Evolutionary conservation across 768 basidiomycete species (phyloP).

Genomic region (Boletus reticuloceps): DNA sequence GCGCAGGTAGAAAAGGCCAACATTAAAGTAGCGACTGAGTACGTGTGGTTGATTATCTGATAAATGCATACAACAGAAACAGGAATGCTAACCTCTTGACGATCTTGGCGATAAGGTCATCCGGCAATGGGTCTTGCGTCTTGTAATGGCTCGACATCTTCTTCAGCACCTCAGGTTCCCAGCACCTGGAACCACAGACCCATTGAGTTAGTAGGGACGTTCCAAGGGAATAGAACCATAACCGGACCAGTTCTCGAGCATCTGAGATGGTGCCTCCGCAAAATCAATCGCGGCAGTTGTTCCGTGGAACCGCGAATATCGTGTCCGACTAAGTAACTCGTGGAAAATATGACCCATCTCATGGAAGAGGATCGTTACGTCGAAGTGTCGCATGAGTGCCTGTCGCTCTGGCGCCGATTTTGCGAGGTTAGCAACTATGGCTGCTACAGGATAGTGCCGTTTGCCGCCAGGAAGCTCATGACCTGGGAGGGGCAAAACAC

Average conservation of each 20-base stretch:
- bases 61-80: not conserved
- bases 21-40: slow-evolving; percentile 68
- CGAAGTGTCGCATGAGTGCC: slow-evolving; percentile 80
- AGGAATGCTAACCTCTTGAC: slow-evolving; percentile 55
- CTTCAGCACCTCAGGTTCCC: slow-evolving; percentile 73
- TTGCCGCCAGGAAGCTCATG: slow-evolving; percentile 52
- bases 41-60: not conserved
- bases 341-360: slow-evolving; percentile 80
- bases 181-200: slow-evolving; percentile 47
- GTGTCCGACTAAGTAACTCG: slow-evolving; percentile 63
- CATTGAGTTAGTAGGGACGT: not conserved
- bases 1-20: slow-evolving; percentile 62
- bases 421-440: slow-evolving; percentile 87
- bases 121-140: slow-evolving; percentile 64
- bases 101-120: slow-evolving; percentile 69
- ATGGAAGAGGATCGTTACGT: slow-evolving; percentile 87
- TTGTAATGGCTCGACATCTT: slow-evolving; percentile 77
- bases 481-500: slow-evolving; percentile 72
- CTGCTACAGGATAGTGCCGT: slow-evolving; percentile 67
- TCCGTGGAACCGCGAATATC: slow-evolving; percentile 76
- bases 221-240: not conserved
- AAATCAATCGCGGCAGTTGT: slow-evolving; percentile 76
- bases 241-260: slow-evolving; percentile 81
- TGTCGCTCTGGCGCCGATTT: slow-evolving; percentile 77
- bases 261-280: slow-evolving; percentile 88